phyloP scores from a whole-genome alignment of 2,329 filamentous ascomycete species.

The Pseudocercospora crystallina region DNA sequence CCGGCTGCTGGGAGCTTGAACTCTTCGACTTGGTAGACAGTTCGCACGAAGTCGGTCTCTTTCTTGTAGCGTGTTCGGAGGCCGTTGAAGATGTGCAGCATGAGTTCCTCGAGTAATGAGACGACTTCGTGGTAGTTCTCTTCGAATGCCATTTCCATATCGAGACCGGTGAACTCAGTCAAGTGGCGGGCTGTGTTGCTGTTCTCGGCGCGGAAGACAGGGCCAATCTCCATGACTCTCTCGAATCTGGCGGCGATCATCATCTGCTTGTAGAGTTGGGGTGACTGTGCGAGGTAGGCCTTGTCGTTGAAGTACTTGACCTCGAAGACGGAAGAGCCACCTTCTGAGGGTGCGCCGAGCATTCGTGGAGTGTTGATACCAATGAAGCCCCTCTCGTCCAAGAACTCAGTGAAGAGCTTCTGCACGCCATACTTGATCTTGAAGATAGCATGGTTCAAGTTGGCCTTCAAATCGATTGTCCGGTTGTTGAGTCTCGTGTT shows the following conservation, averaged over 20 bases:
- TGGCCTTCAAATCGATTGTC: slow-evolving; percentile 86
- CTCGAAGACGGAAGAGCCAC: slow-evolving; percentile 87
- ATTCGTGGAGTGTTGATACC: slow-evolving; percentile 88
- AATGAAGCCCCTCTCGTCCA: slow-evolving; percentile 71
- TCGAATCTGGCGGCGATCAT: slow-evolving; percentile 77
- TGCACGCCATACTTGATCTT: slow-evolving; percentile 65
- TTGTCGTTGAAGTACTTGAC: slow-evolving; percentile 85
- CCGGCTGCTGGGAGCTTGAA: slow-evolving; percentile 74
- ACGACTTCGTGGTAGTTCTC: slow-evolving; percentile 75
- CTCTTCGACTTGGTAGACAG: slow-evolving; percentile 73
- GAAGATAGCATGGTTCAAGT: slow-evolving; percentile 88
- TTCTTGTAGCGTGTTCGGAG: slow-evolving; percentile 65
- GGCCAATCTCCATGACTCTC: slow-evolving; percentile 74
- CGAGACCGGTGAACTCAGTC: slow-evolving; percentile 85
- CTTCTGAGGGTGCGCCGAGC: slow-evolving; percentile 86
- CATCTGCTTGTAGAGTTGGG: slow-evolving; percentile 86
- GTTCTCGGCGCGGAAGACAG: slow-evolving; percentile 84
- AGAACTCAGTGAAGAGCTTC: slow-evolving; percentile 74
- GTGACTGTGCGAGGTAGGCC: slow-evolving; percentile 76
- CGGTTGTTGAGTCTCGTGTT: slow-evolving; percentile 87
- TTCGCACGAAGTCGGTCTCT: slow-evolving; percentile 70
- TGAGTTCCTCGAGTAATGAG: slow-evolving; percentile 68
- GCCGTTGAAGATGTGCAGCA: slow-evolving; percentile 78
- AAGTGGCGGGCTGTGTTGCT: slow-evolving; percentile 81
- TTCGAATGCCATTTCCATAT: slow-evolving; percentile 87